Evolutionary conservation across 2,329 filamentous ascomycete genomes (phyloP).

Genomic region (Aspergillus caelatus): DNA sequence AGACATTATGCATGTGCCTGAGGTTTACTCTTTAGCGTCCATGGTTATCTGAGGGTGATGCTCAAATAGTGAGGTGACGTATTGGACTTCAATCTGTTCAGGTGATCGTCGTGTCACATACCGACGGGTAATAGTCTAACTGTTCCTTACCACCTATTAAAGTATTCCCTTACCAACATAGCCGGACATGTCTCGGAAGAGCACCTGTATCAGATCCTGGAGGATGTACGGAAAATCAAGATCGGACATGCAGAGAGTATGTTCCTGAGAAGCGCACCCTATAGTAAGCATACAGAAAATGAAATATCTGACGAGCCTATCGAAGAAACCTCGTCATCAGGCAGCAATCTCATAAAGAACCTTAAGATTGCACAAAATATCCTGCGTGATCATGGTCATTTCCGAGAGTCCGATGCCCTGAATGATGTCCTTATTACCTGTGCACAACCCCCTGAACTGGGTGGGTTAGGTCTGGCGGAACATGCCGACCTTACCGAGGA

Average conservation of each 20-base stretch:
- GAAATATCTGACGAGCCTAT: background rate
- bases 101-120: background rate
- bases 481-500: background rate
- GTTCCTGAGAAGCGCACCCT: background rate
- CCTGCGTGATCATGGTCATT: background rate
- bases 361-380: background rate
- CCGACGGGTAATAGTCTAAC: background rate
- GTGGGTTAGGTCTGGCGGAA: constrained; percentile 18
- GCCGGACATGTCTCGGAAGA: background rate
- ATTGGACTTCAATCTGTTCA: background rate
- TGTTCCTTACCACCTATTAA: background rate
- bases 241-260: background rate
- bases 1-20: background rate
- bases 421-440: constrained; percentile 25
- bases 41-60: no score
- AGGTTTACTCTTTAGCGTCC: no score
- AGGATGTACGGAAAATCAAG: background rate
- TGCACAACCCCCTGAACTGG: constrained; percentile 19
- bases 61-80: background rate
- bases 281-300: background rate
- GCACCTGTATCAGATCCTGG: background rate
- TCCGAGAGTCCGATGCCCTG: constrained; percentile 16
- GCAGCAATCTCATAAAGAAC: background rate
- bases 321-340: background rate
- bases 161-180: background rate